Percentiles rank a stretch among this genome's conserved stretches.
Conservation (phyloP, 495 filamentous ascomycete genomes). For the Penicillium silybi region DNA sequence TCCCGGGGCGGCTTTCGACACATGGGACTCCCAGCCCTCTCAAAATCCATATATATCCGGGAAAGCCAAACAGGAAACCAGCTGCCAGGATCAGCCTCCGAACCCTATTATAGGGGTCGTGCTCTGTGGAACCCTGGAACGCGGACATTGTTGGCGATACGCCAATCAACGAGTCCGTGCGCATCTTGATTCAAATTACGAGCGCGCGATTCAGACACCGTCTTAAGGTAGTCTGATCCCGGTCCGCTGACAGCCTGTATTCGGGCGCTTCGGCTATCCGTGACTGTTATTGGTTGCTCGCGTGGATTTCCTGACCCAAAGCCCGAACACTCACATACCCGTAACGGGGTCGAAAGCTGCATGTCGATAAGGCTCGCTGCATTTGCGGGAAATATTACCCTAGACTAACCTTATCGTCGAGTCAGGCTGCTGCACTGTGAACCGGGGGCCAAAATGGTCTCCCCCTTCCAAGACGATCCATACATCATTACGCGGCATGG, state of each 20-base stretch:
- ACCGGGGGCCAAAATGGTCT: neutral
- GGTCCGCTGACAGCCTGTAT: constrained; percentile 5
- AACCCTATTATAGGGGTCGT: constrained; percentile 20
- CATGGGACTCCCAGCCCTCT: neutral
- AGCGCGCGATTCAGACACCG: neutral
- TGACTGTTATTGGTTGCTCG: constrained; percentile 8
- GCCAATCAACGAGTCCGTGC: constrained; percentile 25
- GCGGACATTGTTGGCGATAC: constrained; percentile 38
- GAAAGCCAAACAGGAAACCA: constrained; percentile 19
- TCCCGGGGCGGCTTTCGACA: too few species aligned
- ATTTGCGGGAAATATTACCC: constrained; percentile 13
- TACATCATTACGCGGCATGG: neutral
- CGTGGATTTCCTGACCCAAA: neutral
- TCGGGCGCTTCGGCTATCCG: constrained; percentile 15
- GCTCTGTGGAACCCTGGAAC: constrained; percentile 9
- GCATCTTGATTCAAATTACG: constrained; percentile 4
- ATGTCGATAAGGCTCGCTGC: constrained; percentile 15
- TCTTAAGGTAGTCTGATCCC: neutral
- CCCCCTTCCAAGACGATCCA: constrained; percentile 4
- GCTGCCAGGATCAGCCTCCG: constrained; percentile 21
- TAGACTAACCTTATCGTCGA: constrained; percentile 19
- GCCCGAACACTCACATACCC: constrained; percentile 1
- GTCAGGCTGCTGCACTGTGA: constrained; percentile 9
- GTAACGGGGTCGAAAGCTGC: neutral
- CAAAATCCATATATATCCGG: neutral